Evolutionary conservation across 495 filamentous ascomycete species (phyloP), one percentile per base, ranked within the genome.

Genomic region (Penicillium dipodomyicola): DNA sequence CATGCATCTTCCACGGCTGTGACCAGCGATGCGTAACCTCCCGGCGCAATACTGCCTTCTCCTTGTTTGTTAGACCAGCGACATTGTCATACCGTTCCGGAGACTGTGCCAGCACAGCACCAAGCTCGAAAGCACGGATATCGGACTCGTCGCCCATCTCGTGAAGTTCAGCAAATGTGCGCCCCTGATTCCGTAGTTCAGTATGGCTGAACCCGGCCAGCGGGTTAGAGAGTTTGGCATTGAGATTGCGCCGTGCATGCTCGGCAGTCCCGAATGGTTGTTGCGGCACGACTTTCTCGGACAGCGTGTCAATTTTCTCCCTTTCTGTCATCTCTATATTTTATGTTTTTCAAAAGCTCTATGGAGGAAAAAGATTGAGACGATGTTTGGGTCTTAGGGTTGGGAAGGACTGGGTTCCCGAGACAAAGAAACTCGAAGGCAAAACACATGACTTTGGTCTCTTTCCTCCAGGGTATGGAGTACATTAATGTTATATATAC

Each of bases 1-100:
- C 74, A 64, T 88, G 90, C 66, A 91, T 84, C 5, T 83, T 74
- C 59, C 65, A 76, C 0, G 90, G 88, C 62, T 92, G 88, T 3
- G 80, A 80, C 89, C 90, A 92, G 56, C 83, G 84, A 68, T 90
- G 77, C 0, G 77, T 80, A 52, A 82, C 77, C 65, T 92, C 90
- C 25, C 78, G 78, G 15, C 79, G 70, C 45, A 91, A 66, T 5
- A 84, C 68, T n/a, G 78, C 72, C 27, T 70, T 74, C 60, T 91
- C 88, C 7, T 80, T 73, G 5, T 71, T 70, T 14, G 76, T 84
- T 47, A 90, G 71, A 17, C 77, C 83, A 5, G 72, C 62, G 37
- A 89, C 68, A 42, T 71, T 68, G 11, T 82, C 80, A 63, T 80
- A 87, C 41, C 69, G 68, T 44, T 75, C 69, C 7, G 82, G 81